Evolutionary conservation across 768 basidiomycete species (phyloP).

Genomic region (Mycena epipterygia): DNA sequence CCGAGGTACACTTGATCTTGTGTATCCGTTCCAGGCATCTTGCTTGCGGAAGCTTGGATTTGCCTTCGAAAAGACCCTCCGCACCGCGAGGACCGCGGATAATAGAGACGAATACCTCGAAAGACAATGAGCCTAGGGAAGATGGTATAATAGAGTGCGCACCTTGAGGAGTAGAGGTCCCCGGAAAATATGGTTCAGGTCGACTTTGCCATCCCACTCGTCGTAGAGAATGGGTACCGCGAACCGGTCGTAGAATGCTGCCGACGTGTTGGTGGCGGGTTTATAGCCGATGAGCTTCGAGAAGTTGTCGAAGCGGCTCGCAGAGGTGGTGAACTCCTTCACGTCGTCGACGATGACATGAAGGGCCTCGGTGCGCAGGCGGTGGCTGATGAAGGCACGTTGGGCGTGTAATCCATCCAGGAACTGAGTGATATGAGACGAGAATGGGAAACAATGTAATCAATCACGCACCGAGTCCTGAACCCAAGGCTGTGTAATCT

Average conservation of each 20-base stretch:
- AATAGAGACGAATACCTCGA: neutral
- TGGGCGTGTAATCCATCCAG: neutral
- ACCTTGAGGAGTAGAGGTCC: neutral
- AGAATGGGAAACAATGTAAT: too few species aligned
- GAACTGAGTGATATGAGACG: too few species aligned
- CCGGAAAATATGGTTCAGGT: neutral
- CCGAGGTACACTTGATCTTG: neutral
- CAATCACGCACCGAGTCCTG: neutral
- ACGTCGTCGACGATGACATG: neutral
- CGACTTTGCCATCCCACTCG: neutral
- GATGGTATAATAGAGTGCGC: neutral
- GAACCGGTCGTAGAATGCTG: neutral
- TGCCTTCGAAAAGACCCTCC: slow-evolving; percentile 1
- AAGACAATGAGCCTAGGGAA: neutral
- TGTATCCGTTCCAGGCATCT: neutral
- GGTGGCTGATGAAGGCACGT: neutral
- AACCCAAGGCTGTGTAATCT: neutral
- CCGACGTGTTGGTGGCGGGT: neutral
- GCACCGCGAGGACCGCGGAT: neutral
- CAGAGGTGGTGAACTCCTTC: neutral
- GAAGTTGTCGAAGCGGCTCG: neutral
- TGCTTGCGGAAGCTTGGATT: neutral
- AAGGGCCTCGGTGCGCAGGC: neutral
- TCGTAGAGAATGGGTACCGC: slow-evolving; percentile 5
- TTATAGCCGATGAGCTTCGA: neutral